Evolutionary conservation across 2,329 filamentous ascomycete species (phyloP).

Genomic region (Cordyceps cicadae): DNA sequence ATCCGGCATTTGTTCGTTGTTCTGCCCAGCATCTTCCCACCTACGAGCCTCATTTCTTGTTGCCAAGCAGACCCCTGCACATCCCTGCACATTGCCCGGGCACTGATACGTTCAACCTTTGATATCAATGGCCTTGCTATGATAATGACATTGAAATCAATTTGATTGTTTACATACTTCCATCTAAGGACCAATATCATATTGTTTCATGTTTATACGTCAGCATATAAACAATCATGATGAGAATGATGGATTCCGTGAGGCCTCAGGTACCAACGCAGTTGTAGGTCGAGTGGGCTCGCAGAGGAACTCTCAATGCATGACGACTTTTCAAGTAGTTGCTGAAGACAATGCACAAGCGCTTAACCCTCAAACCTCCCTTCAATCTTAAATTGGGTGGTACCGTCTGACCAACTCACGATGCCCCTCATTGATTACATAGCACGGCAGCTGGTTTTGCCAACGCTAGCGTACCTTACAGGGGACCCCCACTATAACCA

Average conservation of each 20-base stretch:
- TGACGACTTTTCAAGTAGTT: too few species aligned
- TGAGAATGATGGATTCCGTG: too few species aligned
- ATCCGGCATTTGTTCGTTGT: not conserved
- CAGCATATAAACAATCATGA: not conserved
- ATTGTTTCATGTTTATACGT: not conserved
- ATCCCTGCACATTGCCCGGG: not conserved
- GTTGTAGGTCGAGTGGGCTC: not conserved
- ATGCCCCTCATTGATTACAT: not conserved
- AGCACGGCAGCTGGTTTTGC: too few species aligned
- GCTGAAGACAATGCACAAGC: too few species aligned
- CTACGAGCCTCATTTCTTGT: not conserved
- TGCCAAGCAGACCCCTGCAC: not conserved
- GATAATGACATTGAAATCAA: not conserved
- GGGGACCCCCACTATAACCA: not conserved
- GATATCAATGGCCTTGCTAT: not conserved
- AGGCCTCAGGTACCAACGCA: too few species aligned
- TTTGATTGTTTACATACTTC: not conserved
- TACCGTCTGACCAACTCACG: not conserved
- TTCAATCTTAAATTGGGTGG: not conserved
- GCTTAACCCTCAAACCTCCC: too few species aligned
- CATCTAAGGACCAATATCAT: not conserved
- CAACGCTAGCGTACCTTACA: not conserved
- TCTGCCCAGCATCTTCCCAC: not conserved
- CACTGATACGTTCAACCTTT: not conserved
- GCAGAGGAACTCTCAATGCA: not conserved